Evolutionary conservation across 257 asterid genomes (phyloP), one percentile per base, ranked within the genome.

Genomic region (Jaltomata sinuosa): DNA sequence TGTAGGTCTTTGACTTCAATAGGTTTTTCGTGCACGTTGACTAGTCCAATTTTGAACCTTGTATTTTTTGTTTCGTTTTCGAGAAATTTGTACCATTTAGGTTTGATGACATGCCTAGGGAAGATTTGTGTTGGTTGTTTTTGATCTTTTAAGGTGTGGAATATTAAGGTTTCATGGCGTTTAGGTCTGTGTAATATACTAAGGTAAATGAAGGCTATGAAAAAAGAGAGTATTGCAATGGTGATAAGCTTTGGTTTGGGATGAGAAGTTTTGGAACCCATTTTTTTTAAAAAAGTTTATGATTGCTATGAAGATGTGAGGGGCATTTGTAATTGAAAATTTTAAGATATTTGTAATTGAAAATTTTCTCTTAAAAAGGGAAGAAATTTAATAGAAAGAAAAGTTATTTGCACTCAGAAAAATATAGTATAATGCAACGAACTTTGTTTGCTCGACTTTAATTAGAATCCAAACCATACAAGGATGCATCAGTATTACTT

Each of bases 61-160:
- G 84, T 68, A 1, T 83, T 53, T 12, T 49, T 80, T 38, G 80
- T n/a, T 32, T 85, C 47, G 54, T 62, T 71, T 15, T 87, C 64
- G 11, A 89, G 61, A 7, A 80, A 38, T 65, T 84, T 79, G 71
- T 88, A 84, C 94, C 94, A 91, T 57, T 64, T 81, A 4, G 94
- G 92, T 5, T 74, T 42, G 59, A 29, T 65, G 38, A 19, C 61
- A 21, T 81, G 82, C 22, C 38, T 47, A 53, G 86, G 67, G 50
- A 85, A 47, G 25, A 82, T 36, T 38, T n/a, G 62, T 74, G 40
- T 78, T 15, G 86, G 34, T 38, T 86, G 62, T 47, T 83, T 83
- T 14, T 80, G 50, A 22, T 65, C 18, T 67, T 54, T 62, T 14
- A 47, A 11, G 72, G 59, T 52, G 22, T 45, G 45, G 21, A 40